Evolutionary conservation across 768 basidiomycete species (phyloP).

Genomic region (Kwoniella dendrophila): DNA sequence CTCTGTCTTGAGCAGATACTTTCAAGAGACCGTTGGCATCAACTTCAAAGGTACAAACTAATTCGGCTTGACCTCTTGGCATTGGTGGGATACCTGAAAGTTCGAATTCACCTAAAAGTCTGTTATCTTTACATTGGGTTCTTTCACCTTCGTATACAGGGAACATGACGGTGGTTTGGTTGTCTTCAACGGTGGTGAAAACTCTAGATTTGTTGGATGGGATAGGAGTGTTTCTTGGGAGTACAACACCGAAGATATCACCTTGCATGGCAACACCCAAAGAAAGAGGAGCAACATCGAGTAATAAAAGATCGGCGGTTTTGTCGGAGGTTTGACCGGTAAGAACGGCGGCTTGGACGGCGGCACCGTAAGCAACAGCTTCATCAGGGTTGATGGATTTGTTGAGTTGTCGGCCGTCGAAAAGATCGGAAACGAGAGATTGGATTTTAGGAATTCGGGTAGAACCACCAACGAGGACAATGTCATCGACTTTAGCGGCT

Average conservation of each 20-base stretch:
- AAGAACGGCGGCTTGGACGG: constrained; percentile 98
- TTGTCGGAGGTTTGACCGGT: constrained; percentile 98
- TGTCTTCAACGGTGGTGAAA: constrained; percentile 99
- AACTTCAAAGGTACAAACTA: constrained; percentile 98
- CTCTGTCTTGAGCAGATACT: constrained; percentile 97
- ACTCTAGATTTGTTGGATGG: constrained; percentile 98
- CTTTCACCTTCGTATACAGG: constrained; percentile 99
- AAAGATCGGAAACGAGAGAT: constrained; percentile 96
- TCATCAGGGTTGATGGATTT: constrained; percentile 99
- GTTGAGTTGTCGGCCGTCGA: constrained; percentile 96
- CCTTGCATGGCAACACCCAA: constrained; percentile 99
- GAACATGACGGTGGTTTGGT: constrained; percentile 99
- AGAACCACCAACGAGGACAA: constrained; percentile 98
- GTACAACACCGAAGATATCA: constrained; percentile 98
- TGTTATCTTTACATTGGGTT: constrained; percentile 98
- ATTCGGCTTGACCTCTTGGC: constrained; percentile 98
- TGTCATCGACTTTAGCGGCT: constrained; percentile 91
- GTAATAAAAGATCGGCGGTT: constrained; percentile 95
- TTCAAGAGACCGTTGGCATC: constrained; percentile 99
- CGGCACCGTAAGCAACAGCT: constrained; percentile 99
- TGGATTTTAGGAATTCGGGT: constrained; percentile 99
- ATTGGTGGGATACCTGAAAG: constrained; percentile 98
- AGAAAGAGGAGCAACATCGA: constrained; percentile 96
- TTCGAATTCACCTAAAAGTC: constrained; percentile 98
- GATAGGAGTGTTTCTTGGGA: constrained; percentile 98